These are phyloP conservation scores for Fomitopsis schrenkii DNA, from an alignment of 1,284 basidiomycete species.

Conservation along the genomic window DNA sequence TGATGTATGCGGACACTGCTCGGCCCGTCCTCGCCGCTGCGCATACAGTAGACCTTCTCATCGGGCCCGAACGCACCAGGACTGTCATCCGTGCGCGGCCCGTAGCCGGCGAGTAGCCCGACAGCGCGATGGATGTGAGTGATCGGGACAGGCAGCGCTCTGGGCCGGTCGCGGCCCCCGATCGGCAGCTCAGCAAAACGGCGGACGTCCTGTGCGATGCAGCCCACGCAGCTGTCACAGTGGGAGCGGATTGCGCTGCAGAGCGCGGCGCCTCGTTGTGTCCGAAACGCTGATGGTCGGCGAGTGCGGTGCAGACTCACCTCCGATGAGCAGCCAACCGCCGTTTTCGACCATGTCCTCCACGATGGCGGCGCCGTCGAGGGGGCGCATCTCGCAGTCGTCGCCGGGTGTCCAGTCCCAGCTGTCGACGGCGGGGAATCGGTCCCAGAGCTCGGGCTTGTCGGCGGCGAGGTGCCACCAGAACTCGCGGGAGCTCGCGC, in stretches of 20 bases:
- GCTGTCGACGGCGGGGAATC: slow-evolving; percentile 47
- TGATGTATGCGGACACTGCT: no score
- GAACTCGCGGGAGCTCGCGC: slow-evolving; percentile 57
- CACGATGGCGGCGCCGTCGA: slow-evolving; percentile 40
- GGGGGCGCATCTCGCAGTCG: slow-evolving; percentile 36
- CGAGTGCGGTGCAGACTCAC: slow-evolving; percentile 31
- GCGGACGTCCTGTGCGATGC: background rate
- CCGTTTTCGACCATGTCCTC: slow-evolving; percentile 60
- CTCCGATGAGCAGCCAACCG: slow-evolving; percentile 62
- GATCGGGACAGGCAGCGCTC: background rate
- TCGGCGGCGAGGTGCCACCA: slow-evolving; percentile 59
- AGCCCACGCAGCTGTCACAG: background rate
- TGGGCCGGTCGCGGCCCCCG: background rate
- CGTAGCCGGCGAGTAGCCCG: background rate
- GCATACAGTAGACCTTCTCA: no score
- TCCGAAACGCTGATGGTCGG: background rate
- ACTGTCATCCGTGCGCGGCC: background rate
- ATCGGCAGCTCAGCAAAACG: background rate
- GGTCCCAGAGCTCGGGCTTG: slow-evolving; percentile 39
- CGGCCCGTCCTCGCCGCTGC: no score
- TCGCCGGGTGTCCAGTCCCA: slow-evolving; percentile 45
- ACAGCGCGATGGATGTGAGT: background rate
- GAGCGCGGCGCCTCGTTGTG: background rate
- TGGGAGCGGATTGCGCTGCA: no score
- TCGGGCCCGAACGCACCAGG: background rate